phyloP scores from a whole-genome alignment of 345 rosid genomes.

The Durio zibethinus region DNA sequence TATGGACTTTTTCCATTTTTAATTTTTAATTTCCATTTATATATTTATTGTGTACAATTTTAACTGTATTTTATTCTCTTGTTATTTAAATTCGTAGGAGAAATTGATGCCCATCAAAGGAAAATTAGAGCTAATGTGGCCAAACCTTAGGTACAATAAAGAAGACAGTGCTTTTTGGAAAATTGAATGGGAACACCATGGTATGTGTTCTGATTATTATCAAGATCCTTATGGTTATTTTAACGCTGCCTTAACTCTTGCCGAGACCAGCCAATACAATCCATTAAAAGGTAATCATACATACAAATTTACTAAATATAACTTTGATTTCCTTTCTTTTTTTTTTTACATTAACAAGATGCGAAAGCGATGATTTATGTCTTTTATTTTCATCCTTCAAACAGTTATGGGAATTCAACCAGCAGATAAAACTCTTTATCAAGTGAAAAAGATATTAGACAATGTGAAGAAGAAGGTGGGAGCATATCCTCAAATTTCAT shows the following conservation, averaged over 20 bases:
- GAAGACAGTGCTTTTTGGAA: not conserved
- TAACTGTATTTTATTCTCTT: too few species aligned
- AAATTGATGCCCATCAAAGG: not conserved
- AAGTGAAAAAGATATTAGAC: not conserved
- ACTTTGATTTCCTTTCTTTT: too few species aligned
- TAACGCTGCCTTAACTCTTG: fast-evolving
- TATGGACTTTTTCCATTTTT: too few species aligned
- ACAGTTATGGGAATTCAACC: not conserved
- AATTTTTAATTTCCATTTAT: too few species aligned
- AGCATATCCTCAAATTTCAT: not conserved
- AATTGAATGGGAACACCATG: not conserved
- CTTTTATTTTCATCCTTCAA: too few species aligned
- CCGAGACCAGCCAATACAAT: fast-evolving
- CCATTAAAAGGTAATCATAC: not conserved
- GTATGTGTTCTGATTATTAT: not conserved
- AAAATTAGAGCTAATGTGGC: not conserved
- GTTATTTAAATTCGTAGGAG: not conserved
- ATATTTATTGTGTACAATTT: too few species aligned
- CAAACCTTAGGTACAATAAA: not conserved
- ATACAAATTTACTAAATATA: not conserved
- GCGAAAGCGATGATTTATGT: too few species aligned
- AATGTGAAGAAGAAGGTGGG: not conserved
- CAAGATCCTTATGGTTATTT: not conserved
- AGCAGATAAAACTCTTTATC: not conserved
- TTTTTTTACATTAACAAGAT: too few species aligned